Conservation (phyloP, 164 flowering plant species). For the Vitis rotundifolia region DNA sequence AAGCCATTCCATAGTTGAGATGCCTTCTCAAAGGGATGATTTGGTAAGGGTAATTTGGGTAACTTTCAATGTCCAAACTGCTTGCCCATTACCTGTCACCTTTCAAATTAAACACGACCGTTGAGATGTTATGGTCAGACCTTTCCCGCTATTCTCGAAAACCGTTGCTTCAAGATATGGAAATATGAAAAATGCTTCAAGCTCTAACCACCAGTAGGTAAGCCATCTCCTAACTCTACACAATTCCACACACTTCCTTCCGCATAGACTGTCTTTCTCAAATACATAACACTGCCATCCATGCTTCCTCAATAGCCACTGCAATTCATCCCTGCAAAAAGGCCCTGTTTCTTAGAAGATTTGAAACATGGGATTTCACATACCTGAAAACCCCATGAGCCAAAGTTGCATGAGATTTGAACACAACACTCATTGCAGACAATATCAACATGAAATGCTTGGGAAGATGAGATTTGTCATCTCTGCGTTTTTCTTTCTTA, state of each 20-base stretch:
- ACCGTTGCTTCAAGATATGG: slow-evolving; percentile 58
- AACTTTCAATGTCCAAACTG: neutral
- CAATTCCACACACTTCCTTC: slow-evolving; percentile 1
- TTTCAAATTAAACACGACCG: slow-evolving; percentile 14
- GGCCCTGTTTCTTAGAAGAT: neutral
- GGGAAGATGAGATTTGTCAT: slow-evolving; percentile 30
- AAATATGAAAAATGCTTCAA: slow-evolving; percentile 15
- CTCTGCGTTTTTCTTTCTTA: slow-evolving; percentile 21
- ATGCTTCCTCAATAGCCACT: neutral
- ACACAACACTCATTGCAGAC: neutral
- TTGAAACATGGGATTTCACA: slow-evolving; percentile 10
- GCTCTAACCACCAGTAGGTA: slow-evolving; percentile 54
- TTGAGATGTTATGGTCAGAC: slow-evolving; percentile 11
- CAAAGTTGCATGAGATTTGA: neutral
- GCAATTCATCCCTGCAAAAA: neutral
- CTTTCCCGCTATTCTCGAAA: slow-evolving; percentile 19
- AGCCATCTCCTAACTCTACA: slow-evolving; percentile 22
- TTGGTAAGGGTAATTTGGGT: neutral
- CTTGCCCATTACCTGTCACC: neutral
- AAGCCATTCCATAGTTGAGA: neutral
- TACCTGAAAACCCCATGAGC: slow-evolving; percentile 3
- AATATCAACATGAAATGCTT: neutral
- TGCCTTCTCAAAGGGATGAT: neutral
- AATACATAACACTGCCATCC: slow-evolving; percentile 7
- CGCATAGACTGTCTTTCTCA: slow-evolving; percentile 15